Conservation (phyloP, 2,329 filamentous ascomycete genomes). For the Venturia carpophila region DNA sequence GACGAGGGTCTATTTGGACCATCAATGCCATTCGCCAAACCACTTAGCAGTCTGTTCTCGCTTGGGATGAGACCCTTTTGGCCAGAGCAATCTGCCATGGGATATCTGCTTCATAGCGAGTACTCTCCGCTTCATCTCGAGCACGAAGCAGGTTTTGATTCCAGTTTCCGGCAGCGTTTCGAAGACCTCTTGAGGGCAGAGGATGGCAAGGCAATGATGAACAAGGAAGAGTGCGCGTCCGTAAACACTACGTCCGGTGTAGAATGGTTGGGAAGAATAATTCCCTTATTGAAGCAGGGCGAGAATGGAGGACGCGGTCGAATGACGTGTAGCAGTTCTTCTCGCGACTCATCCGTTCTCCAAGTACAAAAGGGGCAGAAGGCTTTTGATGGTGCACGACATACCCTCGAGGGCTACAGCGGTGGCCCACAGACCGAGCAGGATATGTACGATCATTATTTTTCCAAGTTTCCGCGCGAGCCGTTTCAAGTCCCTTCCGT, state of each 20-base stretch:
- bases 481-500: not conserved
- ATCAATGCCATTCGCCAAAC: constrained; percentile 10
- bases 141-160: constrained; percentile 15
- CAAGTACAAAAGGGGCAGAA: not conserved
- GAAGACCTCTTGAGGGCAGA: constrained; percentile 17
- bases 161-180: constrained; percentile 16
- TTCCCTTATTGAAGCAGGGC: constrained; percentile 8
- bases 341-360: not conserved
- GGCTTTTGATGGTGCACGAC: not conserved
- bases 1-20: constrained; percentile 14
- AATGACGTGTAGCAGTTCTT: not conserved
- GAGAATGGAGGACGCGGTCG: not conserved
- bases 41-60: constrained; percentile 15
- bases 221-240: not conserved
- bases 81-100: constrained; percentile 14
- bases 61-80: constrained; percentile 16
- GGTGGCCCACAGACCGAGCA: constrained; percentile 12
- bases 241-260: not conserved
- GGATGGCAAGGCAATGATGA: constrained; percentile 9
- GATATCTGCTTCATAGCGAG: constrained; percentile 15
- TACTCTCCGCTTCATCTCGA: constrained; percentile 19
- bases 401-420: not conserved
- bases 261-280: constrained; percentile 9
- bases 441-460: constrained; percentile 15
- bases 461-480: not conserved